These are phyloP conservation scores for Zarea fungicola DNA, from an alignment of 2,329 filamentous ascomycete genomes.

Conservation along the genomic window DNA sequence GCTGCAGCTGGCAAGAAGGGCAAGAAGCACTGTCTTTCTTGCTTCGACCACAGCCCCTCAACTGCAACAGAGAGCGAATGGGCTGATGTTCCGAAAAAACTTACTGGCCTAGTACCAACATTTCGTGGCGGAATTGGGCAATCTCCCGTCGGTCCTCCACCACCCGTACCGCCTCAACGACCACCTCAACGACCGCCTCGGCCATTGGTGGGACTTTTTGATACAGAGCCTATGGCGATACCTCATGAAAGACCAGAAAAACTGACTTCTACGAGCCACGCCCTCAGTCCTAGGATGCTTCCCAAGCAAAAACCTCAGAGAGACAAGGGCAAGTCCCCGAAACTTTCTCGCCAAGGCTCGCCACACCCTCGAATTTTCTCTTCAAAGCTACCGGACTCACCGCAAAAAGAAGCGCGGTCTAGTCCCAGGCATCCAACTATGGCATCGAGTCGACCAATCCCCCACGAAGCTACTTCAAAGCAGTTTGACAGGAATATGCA, in stretches of 20 bases:
- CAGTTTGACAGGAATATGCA: slow-evolving; percentile 8
- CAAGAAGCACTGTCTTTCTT: slow-evolving; percentile 24
- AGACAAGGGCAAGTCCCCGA: background rate
- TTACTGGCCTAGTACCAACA: slow-evolving; percentile 5
- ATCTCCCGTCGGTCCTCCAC: slow-evolving; percentile 5
- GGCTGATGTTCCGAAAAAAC: slow-evolving; percentile 19
- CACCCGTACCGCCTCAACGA: slow-evolving; percentile 12
- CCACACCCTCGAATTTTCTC: background rate
- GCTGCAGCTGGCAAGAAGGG: slow-evolving; percentile 1
- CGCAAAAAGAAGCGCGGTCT: background rate
- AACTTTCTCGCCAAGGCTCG: background rate
- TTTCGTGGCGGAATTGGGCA: slow-evolving; percentile 7
- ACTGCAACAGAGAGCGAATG: slow-evolving; percentile 21
- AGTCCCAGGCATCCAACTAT: background rate
- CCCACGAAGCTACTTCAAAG: slow-evolving; percentile 4
- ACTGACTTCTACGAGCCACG: slow-evolving; percentile 5
- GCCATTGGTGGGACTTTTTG: slow-evolving; percentile 8
- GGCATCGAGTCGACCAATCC: background rate
- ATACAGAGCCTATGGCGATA: background rate
- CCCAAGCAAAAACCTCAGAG: background rate
- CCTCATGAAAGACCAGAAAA: background rate
- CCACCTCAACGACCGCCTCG: slow-evolving; percentile 13
- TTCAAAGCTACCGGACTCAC: background rate
- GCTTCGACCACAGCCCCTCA: slow-evolving; percentile 21
- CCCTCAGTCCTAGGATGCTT: slow-evolving; percentile 11